Conservation (phyloP, 2,329 filamentous ascomycete genomes). For the Phaeosphaeriaceae sp. region DNA sequence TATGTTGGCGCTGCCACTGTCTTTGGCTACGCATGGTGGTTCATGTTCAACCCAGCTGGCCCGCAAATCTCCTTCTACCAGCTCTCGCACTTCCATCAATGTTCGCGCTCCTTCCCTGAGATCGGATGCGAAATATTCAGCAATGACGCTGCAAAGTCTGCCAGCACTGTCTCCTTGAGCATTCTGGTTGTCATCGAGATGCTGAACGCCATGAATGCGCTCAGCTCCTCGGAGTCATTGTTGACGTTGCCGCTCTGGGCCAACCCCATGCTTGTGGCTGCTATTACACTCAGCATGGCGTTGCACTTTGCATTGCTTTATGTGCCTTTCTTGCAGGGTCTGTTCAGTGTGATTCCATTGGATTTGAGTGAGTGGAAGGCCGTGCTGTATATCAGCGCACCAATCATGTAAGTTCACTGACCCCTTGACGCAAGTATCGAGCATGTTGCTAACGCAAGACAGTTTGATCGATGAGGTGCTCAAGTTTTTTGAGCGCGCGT, state of each 20-base stretch:
- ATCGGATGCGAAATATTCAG: constrained; percentile 93
- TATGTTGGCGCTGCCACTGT: constrained; percentile 97
- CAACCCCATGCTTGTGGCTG: constrained; percentile 98
- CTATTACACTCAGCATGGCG: constrained; percentile 89
- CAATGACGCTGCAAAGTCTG: constrained; percentile 84
- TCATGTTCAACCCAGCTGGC: constrained; percentile 91
- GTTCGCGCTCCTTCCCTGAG: constrained; percentile 82
- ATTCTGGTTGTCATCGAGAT: constrained; percentile 97
- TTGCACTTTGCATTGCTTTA: constrained; percentile 95
- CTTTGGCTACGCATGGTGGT: constrained; percentile 99
- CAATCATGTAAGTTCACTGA: constrained; percentile 79
- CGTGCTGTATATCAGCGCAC: constrained; percentile 84
- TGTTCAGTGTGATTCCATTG: constrained; percentile 91
- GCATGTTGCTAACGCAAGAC: constrained; percentile 20
- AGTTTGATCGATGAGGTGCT: constrained; percentile 84
- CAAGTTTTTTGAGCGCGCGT: constrained; percentile 72
- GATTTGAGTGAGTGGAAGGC: constrained; percentile 91
- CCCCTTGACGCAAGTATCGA: not conserved
- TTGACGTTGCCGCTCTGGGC: constrained; percentile 95
- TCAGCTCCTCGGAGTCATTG: constrained; percentile 93
- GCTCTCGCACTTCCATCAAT: constrained; percentile 91
- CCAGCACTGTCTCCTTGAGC: constrained; percentile 90
- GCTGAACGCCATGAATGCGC: constrained; percentile 98
- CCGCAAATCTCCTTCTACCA: constrained; percentile 93
- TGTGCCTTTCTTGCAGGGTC: constrained; percentile 81